Percentiles rank a stretch among this genome's conserved stretches.
Conservation (phyloP, 2,329 filamentous ascomycete species). For the Tolypocladium sp. region DNA sequence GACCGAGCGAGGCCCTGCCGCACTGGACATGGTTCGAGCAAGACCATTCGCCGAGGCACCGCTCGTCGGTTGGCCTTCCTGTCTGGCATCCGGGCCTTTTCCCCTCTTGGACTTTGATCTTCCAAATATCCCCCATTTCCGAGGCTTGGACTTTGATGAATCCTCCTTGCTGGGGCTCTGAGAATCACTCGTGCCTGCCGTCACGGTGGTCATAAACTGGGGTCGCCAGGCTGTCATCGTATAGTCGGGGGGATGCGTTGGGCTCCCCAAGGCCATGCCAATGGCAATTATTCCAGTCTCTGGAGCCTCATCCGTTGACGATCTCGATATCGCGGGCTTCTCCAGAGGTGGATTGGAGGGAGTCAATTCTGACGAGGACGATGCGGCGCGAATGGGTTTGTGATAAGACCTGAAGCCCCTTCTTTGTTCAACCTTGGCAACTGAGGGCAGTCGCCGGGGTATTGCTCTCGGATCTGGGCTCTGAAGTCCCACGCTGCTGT, state of each 20-base stretch:
- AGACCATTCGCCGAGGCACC: background rate
- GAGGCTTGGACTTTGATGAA: slow-evolving; percentile 34
- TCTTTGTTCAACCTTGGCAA: slow-evolving; percentile 15
- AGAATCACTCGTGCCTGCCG: slow-evolving; percentile 9
- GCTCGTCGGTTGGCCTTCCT: background rate
- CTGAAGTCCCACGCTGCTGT: background rate
- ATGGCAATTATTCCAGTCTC: slow-evolving; percentile 38
- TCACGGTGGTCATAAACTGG: slow-evolving; percentile 13
- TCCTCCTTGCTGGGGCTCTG: slow-evolving; percentile 10
- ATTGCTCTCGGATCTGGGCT: slow-evolving; percentile 33
- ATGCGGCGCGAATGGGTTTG: slow-evolving; percentile 29
- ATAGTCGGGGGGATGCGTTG: slow-evolving; percentile 32
- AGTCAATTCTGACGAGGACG: slow-evolving; percentile 32
- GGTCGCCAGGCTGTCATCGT: slow-evolving; percentile 17
- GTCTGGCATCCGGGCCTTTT: slow-evolving; percentile 1
- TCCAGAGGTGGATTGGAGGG: slow-evolving; percentile 13
- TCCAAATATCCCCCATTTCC: slow-evolving; percentile 52
- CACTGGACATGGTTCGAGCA: background rate
- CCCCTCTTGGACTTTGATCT: slow-evolving; percentile 25
- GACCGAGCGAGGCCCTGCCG: background rate
- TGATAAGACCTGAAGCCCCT: slow-evolving; percentile 29
- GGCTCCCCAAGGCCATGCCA: slow-evolving; percentile 68
- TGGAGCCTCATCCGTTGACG: slow-evolving; percentile 20
- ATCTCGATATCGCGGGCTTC: background rate
- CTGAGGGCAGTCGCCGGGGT: slow-evolving; percentile 29